Percentiles rank a stretch among this genome's conserved stretches.
Conservation (phyloP, 148 eudicot genomes). For the Vaccinium corymbosum region DNA sequence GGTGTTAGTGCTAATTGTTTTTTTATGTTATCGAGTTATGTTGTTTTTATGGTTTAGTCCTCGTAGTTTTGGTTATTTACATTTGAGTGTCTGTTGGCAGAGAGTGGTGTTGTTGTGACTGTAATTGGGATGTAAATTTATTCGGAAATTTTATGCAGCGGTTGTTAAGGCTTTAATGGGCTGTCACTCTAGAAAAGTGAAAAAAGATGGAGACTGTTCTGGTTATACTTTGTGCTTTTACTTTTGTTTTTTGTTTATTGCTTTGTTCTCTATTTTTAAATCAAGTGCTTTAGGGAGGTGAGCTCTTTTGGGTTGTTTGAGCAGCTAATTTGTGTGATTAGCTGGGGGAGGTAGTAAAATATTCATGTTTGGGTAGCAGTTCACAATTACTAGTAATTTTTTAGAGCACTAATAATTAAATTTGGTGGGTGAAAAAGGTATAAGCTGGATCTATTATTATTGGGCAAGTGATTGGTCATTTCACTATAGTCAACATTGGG, state of each 20-base stretch:
- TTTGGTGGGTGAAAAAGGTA: background rate
- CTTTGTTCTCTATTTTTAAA: background rate
- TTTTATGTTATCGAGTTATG: background rate
- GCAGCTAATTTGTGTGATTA: background rate
- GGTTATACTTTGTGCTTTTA: conserved; percentile 13
- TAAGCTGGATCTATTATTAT: background rate
- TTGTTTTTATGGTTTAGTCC: conserved; percentile 1
- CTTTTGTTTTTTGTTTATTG: background rate
- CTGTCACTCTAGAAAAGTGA: background rate
- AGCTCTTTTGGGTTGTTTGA: background rate
- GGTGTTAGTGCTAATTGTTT: conserved; percentile 22
- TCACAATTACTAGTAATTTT: background rate
- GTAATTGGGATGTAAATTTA: conserved; percentile 19
- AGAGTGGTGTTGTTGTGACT: background rate
- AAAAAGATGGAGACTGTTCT: background rate
- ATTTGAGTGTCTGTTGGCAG: background rate
- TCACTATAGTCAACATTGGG: no score
- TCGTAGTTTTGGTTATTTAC: background rate
- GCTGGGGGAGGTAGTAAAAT: background rate
- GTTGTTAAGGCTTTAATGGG: conserved; percentile 8
- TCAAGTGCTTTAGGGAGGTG: background rate
- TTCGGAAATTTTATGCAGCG: conserved; percentile 7
- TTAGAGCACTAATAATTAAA: background rate
- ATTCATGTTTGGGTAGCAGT: background rate
- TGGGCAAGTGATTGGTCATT: background rate